Conservation (phyloP, 148 eudicot genomes). For the Chenopodium berlandieri region DNA sequence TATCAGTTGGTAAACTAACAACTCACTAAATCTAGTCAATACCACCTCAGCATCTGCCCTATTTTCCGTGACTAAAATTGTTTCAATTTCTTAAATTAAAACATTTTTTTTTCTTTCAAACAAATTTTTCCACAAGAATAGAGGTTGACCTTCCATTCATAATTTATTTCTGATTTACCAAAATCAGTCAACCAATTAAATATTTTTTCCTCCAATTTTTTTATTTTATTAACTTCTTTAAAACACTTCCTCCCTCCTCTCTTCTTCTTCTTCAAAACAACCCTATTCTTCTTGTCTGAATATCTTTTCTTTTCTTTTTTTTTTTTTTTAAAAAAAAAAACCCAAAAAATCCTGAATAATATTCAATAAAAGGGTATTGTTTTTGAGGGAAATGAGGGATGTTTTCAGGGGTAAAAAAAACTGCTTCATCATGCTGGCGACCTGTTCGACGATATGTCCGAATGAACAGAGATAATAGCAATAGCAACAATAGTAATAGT, state of each 20-base stretch:
- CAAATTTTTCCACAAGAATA: not conserved
- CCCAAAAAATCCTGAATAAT: too few species aligned
- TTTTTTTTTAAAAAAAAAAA: too few species aligned
- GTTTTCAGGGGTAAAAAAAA: not conserved
- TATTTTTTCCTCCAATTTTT: not conserved
- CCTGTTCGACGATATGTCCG: not conserved
- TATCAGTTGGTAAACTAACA: too few species aligned
- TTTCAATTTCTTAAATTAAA: not conserved
- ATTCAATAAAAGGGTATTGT: not conserved
- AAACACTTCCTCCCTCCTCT: not conserved
- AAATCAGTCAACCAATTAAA: conserved; percentile 4
- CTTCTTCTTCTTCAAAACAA: not conserved
- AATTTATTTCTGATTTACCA: not conserved
- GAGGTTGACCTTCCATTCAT: not conserved
- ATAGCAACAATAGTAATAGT: not conserved
- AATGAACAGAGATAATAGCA: not conserved
- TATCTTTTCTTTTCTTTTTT: too few species aligned
- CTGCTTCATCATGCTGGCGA: not conserved
- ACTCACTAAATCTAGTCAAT: not conserved
- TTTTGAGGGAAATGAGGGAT: not conserved
- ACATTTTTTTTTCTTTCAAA: too few species aligned
- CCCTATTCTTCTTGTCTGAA: not conserved
- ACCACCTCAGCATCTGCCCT: not conserved
- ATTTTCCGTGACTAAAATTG: not conserved
- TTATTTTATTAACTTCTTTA: not conserved